Evolutionary conservation across 2,329 filamentous ascomycete species (phyloP), one percentile per base, ranked within the genome.

Genomic region (Aureobasidium sp.): DNA sequence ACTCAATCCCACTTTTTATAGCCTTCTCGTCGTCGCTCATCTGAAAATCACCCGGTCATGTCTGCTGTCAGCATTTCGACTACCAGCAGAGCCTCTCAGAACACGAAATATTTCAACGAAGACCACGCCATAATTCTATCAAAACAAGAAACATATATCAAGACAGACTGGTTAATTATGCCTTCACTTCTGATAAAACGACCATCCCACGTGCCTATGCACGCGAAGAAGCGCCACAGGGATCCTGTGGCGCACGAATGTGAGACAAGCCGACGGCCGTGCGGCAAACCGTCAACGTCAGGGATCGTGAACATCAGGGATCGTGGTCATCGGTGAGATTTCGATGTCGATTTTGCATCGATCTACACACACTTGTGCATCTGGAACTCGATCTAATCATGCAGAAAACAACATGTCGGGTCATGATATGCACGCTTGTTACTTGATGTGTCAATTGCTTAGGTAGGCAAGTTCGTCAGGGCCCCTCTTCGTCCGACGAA

Each of bases 311-410:
- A 10, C 44, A 24, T 27, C n/a, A n/a, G n/a, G n/a, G n/a, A n/a
- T n/a, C n/a, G 17, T 34, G 10, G 35, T 30, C 44, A 48, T 48
- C 44, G 44, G 32, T 35, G 30, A 48, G 44, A 48, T 48, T 48
- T 30, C 30, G 44, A 48, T 48, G 30, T 3, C 6, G n/a, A n/a
- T n/a, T n/a, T n/a, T n/a, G n/a, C 44, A 8, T 24, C 21, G 44
- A 48, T 48, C 44, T 48, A 14, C 44, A 27, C 11, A 6, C 32
- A 12, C 38, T 24, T n/a, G 10, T 49, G 24, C 34, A 16, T 49
- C 24, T 39, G 24, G 34, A 6, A 12, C 24, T 30, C 45, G 45
- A 49, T 49, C 45, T 25, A 39, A 27, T 3, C 16, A n/a, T 48
- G 32, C 30, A 34, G 17, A 14, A 14, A 27, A 37, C 44, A 48